Evolutionary conservation across 2,329 filamentous ascomycete genomes (phyloP).

Genomic region (Sclerotinia borealis): DNA sequence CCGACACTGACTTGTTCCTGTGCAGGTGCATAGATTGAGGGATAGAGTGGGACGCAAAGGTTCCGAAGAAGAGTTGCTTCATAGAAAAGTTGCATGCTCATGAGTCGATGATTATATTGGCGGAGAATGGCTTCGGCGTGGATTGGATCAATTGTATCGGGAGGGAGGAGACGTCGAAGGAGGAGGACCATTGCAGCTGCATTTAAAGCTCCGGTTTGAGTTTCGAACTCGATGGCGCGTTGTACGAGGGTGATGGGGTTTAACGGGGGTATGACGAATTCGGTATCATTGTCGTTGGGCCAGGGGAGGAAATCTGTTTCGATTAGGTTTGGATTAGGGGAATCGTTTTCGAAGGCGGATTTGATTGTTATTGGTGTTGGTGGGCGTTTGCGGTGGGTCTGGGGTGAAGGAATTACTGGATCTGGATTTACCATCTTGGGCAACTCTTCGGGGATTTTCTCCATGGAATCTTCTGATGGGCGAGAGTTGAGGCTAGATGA

Average conservation of each 20-base stretch:
- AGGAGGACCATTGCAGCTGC: conserved; percentile 57
- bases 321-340: conserved; percentile 36
- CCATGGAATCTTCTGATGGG: conserved; percentile 7
- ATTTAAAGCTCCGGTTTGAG: conserved; percentile 49
- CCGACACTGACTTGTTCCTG: conserved; percentile 50
- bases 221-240: conserved; percentile 51
- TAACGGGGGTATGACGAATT: conserved; percentile 49
- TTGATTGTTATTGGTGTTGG: background rate
- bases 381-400: conserved; percentile 20
- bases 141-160: conserved; percentile 47
- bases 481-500: conserved; percentile 18
- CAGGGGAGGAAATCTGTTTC: conserved; percentile 56
- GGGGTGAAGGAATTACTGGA: conserved; percentile 15
- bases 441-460: conserved; percentile 4
- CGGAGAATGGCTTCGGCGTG: conserved; percentile 52
- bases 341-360: conserved; percentile 5
- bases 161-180: conserved; percentile 50
- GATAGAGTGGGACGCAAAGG: conserved; percentile 48
- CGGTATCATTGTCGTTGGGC: conserved; percentile 49
- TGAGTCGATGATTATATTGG: conserved; percentile 55
- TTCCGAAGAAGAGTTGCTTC: conserved; percentile 58
- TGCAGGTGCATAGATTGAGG: conserved; percentile 46
- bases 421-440: background rate
- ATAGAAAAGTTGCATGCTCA: conserved; percentile 52
- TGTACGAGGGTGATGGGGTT: conserved; percentile 50